Percentiles rank a stretch among this genome's conserved stretches.
Evolutionary conservation across 2,329 filamentous ascomycete genomes (phyloP).

Genomic region (Fusarium paranaense): DNA sequence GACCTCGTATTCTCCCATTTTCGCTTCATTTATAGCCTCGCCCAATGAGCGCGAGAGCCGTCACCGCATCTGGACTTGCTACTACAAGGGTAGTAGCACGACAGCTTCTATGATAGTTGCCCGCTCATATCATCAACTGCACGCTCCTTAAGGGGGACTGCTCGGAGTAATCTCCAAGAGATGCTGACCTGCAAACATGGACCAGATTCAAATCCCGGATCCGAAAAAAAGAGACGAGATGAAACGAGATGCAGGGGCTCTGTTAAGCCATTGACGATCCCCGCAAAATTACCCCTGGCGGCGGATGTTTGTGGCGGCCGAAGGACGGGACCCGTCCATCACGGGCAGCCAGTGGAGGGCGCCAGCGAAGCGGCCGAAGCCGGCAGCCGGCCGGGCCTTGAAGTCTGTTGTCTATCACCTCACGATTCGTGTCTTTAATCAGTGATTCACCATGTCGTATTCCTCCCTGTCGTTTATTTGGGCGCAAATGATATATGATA

Average conservation of each 20-base stretch:
- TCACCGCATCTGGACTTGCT: slow-evolving; percentile 29
- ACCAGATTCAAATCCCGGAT: neutral
- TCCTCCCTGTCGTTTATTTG: neutral
- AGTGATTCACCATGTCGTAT: neutral
- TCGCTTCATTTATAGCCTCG: slow-evolving; percentile 9
- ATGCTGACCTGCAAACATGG: neutral
- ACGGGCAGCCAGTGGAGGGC: neutral
- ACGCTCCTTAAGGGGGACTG: neutral
- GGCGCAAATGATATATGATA: neutral
- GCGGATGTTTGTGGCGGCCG: neutral
- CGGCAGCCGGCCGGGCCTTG: neutral
- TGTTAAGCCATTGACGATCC: slow-evolving; percentile 5
- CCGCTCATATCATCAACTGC: neutral
- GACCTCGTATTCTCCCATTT: slow-evolving; percentile 30
- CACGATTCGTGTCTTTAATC: neutral
- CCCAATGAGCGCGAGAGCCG: slow-evolving; percentile 25
- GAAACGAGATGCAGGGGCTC: slow-evolving; percentile 6
- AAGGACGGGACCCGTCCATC: slow-evolving; percentile 7
- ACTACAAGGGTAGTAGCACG: neutral
- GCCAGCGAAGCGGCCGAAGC: slow-evolving; percentile 14
- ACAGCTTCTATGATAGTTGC: neutral
- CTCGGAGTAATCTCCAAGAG: neutral
- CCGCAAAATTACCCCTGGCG: slow-evolving; percentile 29
- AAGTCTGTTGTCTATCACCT: neutral
- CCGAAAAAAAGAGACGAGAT: slow-evolving; percentile 13